Evolutionary conservation across 2,329 filamentous ascomycete species (phyloP).

Genomic region (Taxawa tesnikishii): DNA sequence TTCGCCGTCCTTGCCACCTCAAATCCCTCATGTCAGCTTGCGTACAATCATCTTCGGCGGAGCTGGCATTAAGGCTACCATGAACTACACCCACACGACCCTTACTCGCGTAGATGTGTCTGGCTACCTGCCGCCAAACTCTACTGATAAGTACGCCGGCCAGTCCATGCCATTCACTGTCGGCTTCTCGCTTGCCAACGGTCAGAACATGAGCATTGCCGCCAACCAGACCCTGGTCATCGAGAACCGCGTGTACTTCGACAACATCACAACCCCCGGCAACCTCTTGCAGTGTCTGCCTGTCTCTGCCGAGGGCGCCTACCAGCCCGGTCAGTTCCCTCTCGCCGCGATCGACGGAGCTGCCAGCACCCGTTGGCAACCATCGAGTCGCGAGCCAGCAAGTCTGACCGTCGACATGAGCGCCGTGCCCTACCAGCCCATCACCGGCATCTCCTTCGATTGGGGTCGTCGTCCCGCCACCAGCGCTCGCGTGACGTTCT

Average conservation of each 20-base stretch:
- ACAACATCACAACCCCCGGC: constrained; percentile 31
- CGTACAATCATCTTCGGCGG: constrained; percentile 57
- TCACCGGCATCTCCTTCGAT: constrained; percentile 44
- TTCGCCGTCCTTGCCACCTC: constrained; percentile 52
- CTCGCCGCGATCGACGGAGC: constrained; percentile 55
- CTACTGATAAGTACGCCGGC: constrained; percentile 42
- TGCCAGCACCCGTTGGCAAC: constrained; percentile 55
- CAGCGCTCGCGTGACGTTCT: constrained; percentile 42
- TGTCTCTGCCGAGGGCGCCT: constrained; percentile 33
- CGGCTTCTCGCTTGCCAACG: constrained; percentile 20
- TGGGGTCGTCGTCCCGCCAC: constrained; percentile 46
- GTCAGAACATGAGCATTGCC: constrained; percentile 29
- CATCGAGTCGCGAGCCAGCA: constrained; percentile 36
- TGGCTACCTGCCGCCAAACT: constrained; percentile 35
- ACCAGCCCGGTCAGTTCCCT: constrained; percentile 56
- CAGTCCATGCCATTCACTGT: constrained; percentile 47
- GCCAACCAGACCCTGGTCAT: constrained; percentile 37
- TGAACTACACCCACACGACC: constrained; percentile 54
- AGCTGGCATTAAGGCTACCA: constrained; percentile 47
- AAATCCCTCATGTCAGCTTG: constrained; percentile 48
- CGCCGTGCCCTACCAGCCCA: constrained; percentile 22
- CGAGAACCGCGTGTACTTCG: constrained; percentile 15
- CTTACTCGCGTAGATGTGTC: constrained; percentile 36
- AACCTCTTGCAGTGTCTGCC: constrained; percentile 53
- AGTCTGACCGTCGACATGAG: constrained; percentile 45